Conservation (phyloP, 2,329 filamentous ascomycete genomes). For the Pseudogymnoascus sp. region DNA sequence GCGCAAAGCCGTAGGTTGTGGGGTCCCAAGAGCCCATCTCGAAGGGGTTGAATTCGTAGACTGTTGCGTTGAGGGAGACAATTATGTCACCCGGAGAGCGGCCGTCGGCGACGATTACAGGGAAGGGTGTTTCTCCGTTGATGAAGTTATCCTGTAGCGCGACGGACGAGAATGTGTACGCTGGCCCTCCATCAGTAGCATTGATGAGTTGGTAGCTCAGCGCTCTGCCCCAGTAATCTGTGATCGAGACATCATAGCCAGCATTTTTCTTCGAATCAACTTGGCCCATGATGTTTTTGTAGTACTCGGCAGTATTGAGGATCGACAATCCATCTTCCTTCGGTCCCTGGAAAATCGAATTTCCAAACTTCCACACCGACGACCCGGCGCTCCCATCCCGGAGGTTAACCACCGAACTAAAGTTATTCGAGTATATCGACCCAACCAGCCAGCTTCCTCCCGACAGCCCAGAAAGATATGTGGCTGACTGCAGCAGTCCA, state of each 20-base stretch:
- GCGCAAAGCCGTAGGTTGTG: conserved; percentile 61
- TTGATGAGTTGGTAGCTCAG: conserved; percentile 82
- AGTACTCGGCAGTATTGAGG: conserved; percentile 53
- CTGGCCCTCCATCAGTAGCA: conserved; percentile 61
- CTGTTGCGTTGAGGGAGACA: conserved; percentile 62
- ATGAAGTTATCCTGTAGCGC: conserved; percentile 53
- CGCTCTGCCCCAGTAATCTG: conserved; percentile 83
- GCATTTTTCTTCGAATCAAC: conserved; percentile 55
- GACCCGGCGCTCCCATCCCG: conserved; percentile 36
- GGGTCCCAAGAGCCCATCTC: conserved; percentile 74
- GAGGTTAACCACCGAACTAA: conserved; percentile 56
- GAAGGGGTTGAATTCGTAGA: conserved; percentile 72
- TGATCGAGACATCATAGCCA: conserved; percentile 62
- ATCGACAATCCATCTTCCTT: conserved; percentile 41
- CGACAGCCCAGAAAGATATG: conserved; percentile 72
- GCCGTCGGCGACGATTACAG: conserved; percentile 63
- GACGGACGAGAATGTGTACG: conserved; percentile 77
- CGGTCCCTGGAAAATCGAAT: conserved; percentile 54
- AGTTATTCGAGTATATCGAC: conserved; percentile 72
- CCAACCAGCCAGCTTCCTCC: conserved; percentile 80
- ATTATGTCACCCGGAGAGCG: conserved; percentile 52
- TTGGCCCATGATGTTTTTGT: conserved; percentile 45
- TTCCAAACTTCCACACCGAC: conserved; percentile 52
- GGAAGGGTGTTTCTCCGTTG: conserved; percentile 58
- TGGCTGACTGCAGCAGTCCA: conserved; percentile 71